Evolutionary conservation across 768 basidiomycete species (phyloP).

Genomic region (Tubosaeta sp.): DNA sequence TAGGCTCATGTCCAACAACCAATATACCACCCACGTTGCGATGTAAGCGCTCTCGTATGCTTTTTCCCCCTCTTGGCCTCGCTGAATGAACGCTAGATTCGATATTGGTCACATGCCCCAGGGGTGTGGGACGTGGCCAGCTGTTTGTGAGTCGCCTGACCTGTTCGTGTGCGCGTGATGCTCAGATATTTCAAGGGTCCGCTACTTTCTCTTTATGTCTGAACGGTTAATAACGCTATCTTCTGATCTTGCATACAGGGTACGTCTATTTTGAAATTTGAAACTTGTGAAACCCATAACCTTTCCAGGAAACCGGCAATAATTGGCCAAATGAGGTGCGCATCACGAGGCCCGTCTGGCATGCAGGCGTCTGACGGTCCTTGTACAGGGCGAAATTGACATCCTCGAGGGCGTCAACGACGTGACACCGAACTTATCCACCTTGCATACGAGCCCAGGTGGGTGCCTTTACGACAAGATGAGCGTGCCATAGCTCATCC

Average conservation of each 20-base stretch:
- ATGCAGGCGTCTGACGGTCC: background rate
- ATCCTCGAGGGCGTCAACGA: slow-evolving; percentile 34
- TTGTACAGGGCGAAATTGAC: slow-evolving; percentile 27
- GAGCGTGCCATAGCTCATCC: background rate
- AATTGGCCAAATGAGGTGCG: slow-evolving; percentile 24
- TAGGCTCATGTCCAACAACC: slow-evolving; percentile 28
- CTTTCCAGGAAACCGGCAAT: slow-evolving; percentile 22
- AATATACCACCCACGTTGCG: slow-evolving; percentile 33
- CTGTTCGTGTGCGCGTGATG: background rate
- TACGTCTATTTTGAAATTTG: slow-evolving; percentile 5
- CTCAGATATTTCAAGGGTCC: slow-evolving; percentile 18
- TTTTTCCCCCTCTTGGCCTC: background rate
- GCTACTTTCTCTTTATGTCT: slow-evolving; percentile 1
- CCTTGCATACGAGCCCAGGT: slow-evolving; percentile 28
- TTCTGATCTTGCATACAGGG: slow-evolving; percentile 16
- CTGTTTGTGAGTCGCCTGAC: slow-evolving; percentile 25
- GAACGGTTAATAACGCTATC: background rate
- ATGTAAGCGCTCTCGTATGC: slow-evolving; percentile 16
- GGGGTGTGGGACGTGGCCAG: slow-evolving; percentile 39
- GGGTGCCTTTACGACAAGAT: background rate
- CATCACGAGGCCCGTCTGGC: background rate
- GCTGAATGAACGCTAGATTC: slow-evolving; percentile 17
- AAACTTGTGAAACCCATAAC: background rate
- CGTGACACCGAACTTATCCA: slow-evolving; percentile 25
- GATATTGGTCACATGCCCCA: slow-evolving; percentile 37